These are phyloP conservation scores for Cordia subcordata DNA, from an alignment of 257 asterid species.

Conservation along the genomic window DNA sequence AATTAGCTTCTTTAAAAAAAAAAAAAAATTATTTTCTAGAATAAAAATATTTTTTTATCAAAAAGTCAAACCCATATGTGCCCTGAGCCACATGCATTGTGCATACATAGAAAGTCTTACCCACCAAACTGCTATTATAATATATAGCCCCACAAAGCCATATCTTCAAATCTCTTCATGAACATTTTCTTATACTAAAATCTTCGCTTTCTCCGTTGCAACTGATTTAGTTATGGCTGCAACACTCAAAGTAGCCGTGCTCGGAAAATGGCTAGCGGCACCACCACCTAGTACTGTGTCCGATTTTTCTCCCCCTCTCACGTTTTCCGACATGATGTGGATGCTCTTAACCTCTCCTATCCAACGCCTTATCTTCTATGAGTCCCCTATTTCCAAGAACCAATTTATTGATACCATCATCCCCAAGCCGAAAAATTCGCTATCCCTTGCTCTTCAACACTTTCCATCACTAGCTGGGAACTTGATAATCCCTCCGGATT, in stretches of 20 bases:
- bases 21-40: too few relatives aligned
- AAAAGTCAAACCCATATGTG: too few relatives aligned
- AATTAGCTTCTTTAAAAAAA: too few relatives aligned
- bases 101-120: too few relatives aligned
- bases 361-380: conserved; percentile 36
- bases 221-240: background rate
- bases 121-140: too few relatives aligned
- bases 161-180: too few relatives aligned
- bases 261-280: background rate
- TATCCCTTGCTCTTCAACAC: conserved; percentile 36
- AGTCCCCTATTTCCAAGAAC: conserved; percentile 19
- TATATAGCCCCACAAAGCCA: too few relatives aligned
- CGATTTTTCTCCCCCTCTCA: background rate
- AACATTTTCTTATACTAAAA: background rate
- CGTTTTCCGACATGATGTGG: background rate
- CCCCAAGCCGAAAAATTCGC: conserved; percentile 26
- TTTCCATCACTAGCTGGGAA: conserved; percentile 37
- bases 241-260: background rate
- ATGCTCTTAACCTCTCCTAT: background rate
- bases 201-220: too few relatives aligned
- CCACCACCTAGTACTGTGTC: background rate
- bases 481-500: background rate
- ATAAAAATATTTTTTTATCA: too few relatives aligned
- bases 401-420: conserved; percentile 21
- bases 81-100: too few relatives aligned